Base-by-base conservation (phyloP, 2,329 filamentous ascomycete genomes). In the Pseudohalonectria lignicola region DNA sequence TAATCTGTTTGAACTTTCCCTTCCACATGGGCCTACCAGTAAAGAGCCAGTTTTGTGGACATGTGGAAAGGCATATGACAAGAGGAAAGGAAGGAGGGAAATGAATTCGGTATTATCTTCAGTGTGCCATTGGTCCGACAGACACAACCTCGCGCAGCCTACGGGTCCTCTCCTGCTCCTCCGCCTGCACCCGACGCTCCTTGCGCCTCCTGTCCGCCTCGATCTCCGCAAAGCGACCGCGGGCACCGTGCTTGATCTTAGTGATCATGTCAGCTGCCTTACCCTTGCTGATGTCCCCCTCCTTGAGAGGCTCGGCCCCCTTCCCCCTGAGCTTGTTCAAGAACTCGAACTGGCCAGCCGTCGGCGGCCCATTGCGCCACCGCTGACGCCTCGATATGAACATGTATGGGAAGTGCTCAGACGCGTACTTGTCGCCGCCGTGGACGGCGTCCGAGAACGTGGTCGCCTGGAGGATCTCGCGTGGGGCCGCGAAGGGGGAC, bases 211-310 rank as follows among this genome's bases (percentile, higher is more conserved):
- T 76, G 39, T 68, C 62, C 0, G 61, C 63, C 50, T 71, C 66
- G 41, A 74, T 59, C 25, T 51, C 65, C 19, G 66, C 63, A 53
- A 72, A 86, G 62, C 62, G 75, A 44, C 60, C 83, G 56, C 66
- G 74, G 1, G 84, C 86, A 1, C 90, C 90, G 53, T 92, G 83
- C 56, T 82, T 90, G 43, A 94, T 54, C 58, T 94, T 93, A 7
- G 86, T 93, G 46, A 96, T 94, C 82, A 94, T 88, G 54, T 95
- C 88, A 4, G 72, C 72, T 4, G 87, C 88, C 53, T 76, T 77
- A 7, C 90, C 90, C 52, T 88, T 92, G 12, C 74, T 87, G 41
- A 94, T 50, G 20, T 78, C 69, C 0, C 62, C 60, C 0, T 59
- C 48, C 2, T 62, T 68, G 36, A 87, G 52, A 38, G 71, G 62